Base-by-base conservation (phyloP, 2,329 filamentous ascomycete species). In the Penicillium sp. region DNA sequence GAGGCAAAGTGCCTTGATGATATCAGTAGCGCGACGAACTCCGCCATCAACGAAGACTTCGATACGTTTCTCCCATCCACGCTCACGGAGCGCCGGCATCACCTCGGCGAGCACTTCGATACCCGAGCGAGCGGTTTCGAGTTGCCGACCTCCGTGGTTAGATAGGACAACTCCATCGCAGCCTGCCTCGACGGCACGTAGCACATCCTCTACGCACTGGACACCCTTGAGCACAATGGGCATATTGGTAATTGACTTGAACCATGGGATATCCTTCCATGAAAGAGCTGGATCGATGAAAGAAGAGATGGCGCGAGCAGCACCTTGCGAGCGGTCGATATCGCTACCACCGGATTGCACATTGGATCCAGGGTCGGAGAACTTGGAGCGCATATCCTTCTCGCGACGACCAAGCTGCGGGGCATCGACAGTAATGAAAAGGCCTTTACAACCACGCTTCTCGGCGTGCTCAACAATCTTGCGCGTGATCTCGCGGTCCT, bases 391-490 rank as follows among this genome's bases (percentile, higher is more conserved):
- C 94, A 97, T 97, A 72, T 97, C 94, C 79, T 97, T 99, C 75
- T 99, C 94, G 62, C 94, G 83, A 38, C 94, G 87, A 40, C 94
- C 94, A 21, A 99, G 86, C 75, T 97, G 93, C 5, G 94, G 94
- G 48, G 94, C 94, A 72, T 99, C 94, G 50, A 99, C 94, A 2
- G 94, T 99, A 77, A 99, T 97, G 81, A 99, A 99, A 16, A 99
- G 85, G 9, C 88, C 94, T 76, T 90, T 94, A 81, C 94, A 97
- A 27, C 94, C 94, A 53, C 94, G 88, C 68, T 80, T 80, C 77
- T 99, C 94, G 56, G 94, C 94, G 75, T 97, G 91, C 76, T 93
- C 75, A 45, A 99, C 89, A 64, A 99, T 97, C 59, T 85, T 84
- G 75, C 89, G 86, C 8, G 94, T 99, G 73, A 99, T 93, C 31